These are phyloP conservation scores for Populus hybrid DNA, from an alignment of 441 rosid genomes.

Conservation along the genomic window DNA sequence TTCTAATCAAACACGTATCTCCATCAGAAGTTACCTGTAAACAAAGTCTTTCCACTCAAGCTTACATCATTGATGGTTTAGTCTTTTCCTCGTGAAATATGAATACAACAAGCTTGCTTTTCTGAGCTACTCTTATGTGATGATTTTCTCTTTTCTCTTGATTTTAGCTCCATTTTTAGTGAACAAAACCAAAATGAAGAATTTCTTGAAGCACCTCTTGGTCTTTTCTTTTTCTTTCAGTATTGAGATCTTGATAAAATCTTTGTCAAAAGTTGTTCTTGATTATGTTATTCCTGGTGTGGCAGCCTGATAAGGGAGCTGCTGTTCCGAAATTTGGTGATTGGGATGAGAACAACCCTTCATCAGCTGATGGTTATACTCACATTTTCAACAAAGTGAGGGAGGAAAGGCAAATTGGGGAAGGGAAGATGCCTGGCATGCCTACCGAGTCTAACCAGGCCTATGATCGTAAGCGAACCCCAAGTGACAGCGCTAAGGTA, in stretches of 20 bases:
- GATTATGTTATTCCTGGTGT: constrained; percentile 15
- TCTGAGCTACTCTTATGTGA: neutral
- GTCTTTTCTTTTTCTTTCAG: neutral
- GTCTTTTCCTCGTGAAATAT: neutral
- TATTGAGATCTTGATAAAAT: neutral
- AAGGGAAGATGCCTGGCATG: constrained; percentile 38
- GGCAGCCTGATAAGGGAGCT: constrained; percentile 65
- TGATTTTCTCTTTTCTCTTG: neutral
- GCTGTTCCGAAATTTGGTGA: constrained; percentile 92
- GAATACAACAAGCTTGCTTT: neutral
- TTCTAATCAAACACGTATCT: neutral
- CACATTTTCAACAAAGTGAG: constrained; percentile 82
- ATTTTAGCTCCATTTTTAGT: neutral
- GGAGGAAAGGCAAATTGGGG: constrained; percentile 62
- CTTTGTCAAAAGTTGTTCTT: constrained; percentile 2
- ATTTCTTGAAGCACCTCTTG: neutral
- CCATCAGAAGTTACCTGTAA: neutral
- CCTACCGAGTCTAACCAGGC: constrained; percentile 35
- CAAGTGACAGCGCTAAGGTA: constrained; percentile 38
- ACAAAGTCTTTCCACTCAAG: neutral
- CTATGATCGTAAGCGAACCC: constrained; percentile 16
- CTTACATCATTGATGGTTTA: neutral
- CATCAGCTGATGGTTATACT: constrained; percentile 83
- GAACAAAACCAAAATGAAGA: neutral
- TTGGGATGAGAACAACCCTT: constrained; percentile 85